Evolutionary conservation across 2,329 filamentous ascomycete genomes (phyloP).

Genomic region (Escovopsis weberi): DNA sequence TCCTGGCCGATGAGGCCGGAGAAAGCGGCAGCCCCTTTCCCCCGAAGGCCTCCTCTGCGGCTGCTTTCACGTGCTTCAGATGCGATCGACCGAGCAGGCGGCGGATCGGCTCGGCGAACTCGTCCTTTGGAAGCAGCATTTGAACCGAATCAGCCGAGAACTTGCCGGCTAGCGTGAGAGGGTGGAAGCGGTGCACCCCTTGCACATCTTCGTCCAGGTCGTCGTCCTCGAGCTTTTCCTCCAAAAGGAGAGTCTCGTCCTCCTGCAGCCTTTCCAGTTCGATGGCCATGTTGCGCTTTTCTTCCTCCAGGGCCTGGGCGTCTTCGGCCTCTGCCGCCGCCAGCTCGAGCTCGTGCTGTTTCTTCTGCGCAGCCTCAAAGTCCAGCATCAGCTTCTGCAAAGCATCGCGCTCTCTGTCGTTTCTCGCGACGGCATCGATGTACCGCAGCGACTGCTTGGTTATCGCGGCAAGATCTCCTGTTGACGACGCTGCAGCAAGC

Average conservation of each 20-base stretch:
- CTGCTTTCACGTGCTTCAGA: slow-evolving; percentile 57
- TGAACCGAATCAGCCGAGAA: slow-evolving; percentile 62
- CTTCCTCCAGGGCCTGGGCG: slow-evolving; percentile 9
- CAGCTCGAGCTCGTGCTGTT: slow-evolving; percentile 9
- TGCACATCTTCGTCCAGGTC: slow-evolving; percentile 19
- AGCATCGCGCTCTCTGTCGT: slow-evolving; percentile 38
- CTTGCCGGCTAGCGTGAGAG: slow-evolving; percentile 57
- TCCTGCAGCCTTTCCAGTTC: slow-evolving; percentile 10
- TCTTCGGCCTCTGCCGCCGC: slow-evolving; percentile 9
- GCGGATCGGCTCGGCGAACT: slow-evolving; percentile 55
- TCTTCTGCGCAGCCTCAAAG: slow-evolving; percentile 33
- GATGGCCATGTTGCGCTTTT: slow-evolving; percentile 1
- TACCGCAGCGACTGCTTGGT: slow-evolving; percentile 21
- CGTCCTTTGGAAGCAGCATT: slow-evolving; percentile 55
- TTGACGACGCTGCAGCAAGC: background rate
- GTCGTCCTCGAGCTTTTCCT: slow-evolving; percentile 6
- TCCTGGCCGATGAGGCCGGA: slow-evolving; percentile 50
- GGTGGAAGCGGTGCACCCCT: slow-evolving; percentile 45
- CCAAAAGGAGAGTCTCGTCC: slow-evolving; percentile 13
- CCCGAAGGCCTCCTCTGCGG: slow-evolving; percentile 62
- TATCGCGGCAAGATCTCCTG: slow-evolving; percentile 12
- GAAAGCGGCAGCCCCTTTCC: slow-evolving; percentile 64
- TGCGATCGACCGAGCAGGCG: slow-evolving; percentile 53
- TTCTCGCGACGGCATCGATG: slow-evolving; percentile 35
- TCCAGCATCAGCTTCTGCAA: slow-evolving; percentile 42